A percentile compares a stretch with the other conserved stretches of the same genome.
Conservation (phyloP, 192 early-diverging fungal genomes). For the Geranomyces michiganensis region DNA sequence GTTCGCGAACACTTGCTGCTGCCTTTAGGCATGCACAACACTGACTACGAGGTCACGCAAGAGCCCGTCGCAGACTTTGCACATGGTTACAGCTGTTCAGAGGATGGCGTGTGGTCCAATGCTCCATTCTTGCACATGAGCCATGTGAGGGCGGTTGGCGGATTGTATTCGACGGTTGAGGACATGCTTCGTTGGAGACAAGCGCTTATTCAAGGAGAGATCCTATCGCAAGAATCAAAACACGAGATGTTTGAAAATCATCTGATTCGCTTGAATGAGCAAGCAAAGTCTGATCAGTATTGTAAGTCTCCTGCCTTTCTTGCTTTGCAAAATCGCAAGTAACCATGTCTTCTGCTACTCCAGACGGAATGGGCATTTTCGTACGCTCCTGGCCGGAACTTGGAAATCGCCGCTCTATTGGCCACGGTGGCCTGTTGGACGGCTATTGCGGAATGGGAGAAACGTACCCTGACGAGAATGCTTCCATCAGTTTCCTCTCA, state of each 20-base stretch:
- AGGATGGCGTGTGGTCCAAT: neutral
- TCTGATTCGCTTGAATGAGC: neutral
- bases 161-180: constrained; percentile 6
- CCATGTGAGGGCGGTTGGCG: constrained; percentile 1
- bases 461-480: constrained; percentile 8
- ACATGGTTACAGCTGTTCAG: neutral
- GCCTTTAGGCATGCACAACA: constrained; percentile 21
- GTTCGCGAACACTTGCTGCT: neutral
- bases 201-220: neutral
- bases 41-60: neutral
- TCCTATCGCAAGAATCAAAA: neutral
- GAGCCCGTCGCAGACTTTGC: neutral
- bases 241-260: neutral
- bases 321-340: neutral
- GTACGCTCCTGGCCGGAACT: neutral
- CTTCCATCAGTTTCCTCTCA: neutral
- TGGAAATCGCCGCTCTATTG: neutral
- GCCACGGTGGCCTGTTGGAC: neutral
- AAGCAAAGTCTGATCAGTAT: neutral
- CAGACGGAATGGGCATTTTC: neutral
- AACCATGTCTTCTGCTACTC: neutral
- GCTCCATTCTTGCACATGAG: constrained; percentile 10
- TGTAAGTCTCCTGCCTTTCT: neutral
- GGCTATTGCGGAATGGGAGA: constrained; percentile 3
- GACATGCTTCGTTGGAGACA: constrained; percentile 6